Base-by-base conservation (phyloP, 1,139 yeast species). In the Lodderomyces jiufengensis region DNA sequence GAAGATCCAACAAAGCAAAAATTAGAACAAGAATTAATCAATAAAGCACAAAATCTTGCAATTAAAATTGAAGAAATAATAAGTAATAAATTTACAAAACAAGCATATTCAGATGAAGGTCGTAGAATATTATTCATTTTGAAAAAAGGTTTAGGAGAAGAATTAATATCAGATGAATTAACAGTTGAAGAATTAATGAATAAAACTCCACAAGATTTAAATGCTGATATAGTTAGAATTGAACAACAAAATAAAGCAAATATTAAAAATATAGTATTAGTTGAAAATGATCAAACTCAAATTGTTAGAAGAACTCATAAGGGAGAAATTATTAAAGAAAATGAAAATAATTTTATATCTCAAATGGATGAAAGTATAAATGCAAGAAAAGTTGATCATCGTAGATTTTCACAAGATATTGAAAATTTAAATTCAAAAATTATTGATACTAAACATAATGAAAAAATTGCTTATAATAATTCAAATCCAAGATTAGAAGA, bases 311-410 rank as follows among this genome's bases (percentile, higher is more conserved):
- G 86, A 49, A 85, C 95, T 2, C 95, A 85, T 52, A 85, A 84
- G 54, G 95, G 95, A 22, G 96, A 87, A 44, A 92, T 85, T 49
- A 58, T 84, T 27, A 69, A 84, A n/a, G 92, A 83, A 36, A 52
- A 57, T 33, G 47, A 47, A 24, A 53, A 47, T 20, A 46, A 48
- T 9, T 58, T 53, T 18, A 47, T 47, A 9, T 57, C 52, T 16
- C 61, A 57, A 10, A 54, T 55, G 29, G 66, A 62, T 33, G 55
- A 53, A 23, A 55, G 54, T 35, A 63, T 70, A 18, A 61, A 67
- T 21, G 61, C 70, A 35, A 55, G 63, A 33, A 60, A 70, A 28
- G 66, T 70, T 29, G 76, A 68, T 45, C 74, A 72, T 48, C 48
- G 73, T 31, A 47, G 62, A 12, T 66, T 66, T 41, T 51, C 54